phyloP scores from a whole-genome alignment of 768 basidiomycete genomes.

The Auriscalpium vulgare region DNA sequence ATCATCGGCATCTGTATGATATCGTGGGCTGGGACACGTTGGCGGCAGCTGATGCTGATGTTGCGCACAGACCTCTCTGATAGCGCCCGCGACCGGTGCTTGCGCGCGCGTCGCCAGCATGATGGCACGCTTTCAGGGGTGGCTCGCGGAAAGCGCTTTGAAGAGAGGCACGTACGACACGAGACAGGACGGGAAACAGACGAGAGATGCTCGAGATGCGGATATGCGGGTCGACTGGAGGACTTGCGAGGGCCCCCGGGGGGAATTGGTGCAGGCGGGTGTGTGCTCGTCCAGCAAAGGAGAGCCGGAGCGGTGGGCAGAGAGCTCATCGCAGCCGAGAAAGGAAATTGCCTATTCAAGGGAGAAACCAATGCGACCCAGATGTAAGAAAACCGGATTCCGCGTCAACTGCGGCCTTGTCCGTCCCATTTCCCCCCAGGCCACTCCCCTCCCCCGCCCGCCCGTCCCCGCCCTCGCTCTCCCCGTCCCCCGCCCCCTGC shows the following conservation, averaged over 20 bases:
- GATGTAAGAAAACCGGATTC: slow-evolving; percentile 9
- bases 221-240: background rate
- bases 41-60: too few species aligned
- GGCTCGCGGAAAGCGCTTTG: background rate
- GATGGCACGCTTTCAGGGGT: background rate
- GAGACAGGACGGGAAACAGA: background rate
- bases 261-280: too few species aligned
- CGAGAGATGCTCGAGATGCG: background rate
- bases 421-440: slow-evolving; percentile 3
- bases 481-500: background rate
- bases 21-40: too few species aligned
- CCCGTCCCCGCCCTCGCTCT: background rate
- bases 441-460: background rate
- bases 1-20: too few species aligned
- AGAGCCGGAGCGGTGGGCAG: background rate
- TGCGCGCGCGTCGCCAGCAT: too few species aligned
- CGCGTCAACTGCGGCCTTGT: slow-evolving; percentile 9
- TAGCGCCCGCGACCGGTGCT: too few species aligned
- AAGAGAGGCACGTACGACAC: background rate
- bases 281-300: background rate
- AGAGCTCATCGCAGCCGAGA: slow-evolving; percentile 1
- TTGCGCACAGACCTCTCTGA: too few species aligned
- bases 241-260: too few species aligned
- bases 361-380: background rate
- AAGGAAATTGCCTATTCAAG: slow-evolving; percentile 12